Percentiles rank a stretch among this genome's conserved stretches.
Evolutionary conservation across 2,329 filamentous ascomycete species (phyloP).

Genomic region (Fusarium sarcochroum): DNA sequence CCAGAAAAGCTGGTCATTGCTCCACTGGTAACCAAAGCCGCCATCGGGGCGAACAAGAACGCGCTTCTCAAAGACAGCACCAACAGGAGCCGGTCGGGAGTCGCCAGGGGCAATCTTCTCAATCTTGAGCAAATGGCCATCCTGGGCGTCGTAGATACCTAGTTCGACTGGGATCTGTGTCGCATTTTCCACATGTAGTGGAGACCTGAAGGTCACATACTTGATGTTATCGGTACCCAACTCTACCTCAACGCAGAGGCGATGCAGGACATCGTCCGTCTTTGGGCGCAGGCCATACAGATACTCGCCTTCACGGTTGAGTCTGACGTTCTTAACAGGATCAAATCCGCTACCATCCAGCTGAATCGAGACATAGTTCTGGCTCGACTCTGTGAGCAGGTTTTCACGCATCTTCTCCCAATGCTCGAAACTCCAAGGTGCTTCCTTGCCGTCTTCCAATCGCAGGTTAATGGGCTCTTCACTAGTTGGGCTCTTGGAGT

Average conservation of each 20-base stretch:
- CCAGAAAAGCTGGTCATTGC: slow-evolving; percentile 91
- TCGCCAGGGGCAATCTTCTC: slow-evolving; percentile 97
- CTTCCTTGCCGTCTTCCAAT: slow-evolving; percentile 89
- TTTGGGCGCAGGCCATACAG: slow-evolving; percentile 91
- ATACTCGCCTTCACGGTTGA: slow-evolving; percentile 95
- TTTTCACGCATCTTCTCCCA: slow-evolving; percentile 97
- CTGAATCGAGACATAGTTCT: slow-evolving; percentile 83
- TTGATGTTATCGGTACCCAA: slow-evolving; percentile 97
- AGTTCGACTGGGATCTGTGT: slow-evolving; percentile 97
- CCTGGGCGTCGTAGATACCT: slow-evolving; percentile 88
- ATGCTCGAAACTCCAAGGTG: slow-evolving; percentile 96
- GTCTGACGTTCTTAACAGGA: slow-evolving; percentile 85
- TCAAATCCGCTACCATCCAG: slow-evolving; percentile 97
- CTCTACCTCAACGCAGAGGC: slow-evolving; percentile 90
- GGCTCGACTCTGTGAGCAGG: slow-evolving; percentile 84
- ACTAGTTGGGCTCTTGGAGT: slow-evolving; percentile 77
- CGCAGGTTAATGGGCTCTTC: slow-evolving; percentile 80
- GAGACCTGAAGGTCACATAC: slow-evolving; percentile 95
- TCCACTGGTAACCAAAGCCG: slow-evolving; percentile 97
- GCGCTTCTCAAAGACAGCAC: slow-evolving; percentile 90
- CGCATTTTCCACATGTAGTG: slow-evolving; percentile 92
- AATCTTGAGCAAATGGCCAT: slow-evolving; percentile 94
- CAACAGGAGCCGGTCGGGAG: slow-evolving; percentile 89
- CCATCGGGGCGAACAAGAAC: slow-evolving; percentile 91
- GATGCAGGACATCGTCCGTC: slow-evolving; percentile 86